phyloP scores from a whole-genome alignment of 768 basidiomycete species.

The Termitomyces sp. region DNA sequence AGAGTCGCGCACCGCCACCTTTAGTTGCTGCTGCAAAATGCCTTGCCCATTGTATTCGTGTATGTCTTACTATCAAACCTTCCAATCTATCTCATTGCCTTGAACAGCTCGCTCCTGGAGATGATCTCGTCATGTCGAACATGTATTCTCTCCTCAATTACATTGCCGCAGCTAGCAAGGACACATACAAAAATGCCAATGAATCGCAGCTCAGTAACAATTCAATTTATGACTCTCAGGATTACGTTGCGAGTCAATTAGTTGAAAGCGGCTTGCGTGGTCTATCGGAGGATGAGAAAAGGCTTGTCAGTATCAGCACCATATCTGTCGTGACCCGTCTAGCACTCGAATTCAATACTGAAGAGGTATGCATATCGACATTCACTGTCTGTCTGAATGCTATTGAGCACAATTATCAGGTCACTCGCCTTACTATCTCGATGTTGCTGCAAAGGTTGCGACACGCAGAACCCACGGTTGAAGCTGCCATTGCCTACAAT shows the following conservation, averaged over 20 bases:
- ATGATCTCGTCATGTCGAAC: conserved; percentile 89
- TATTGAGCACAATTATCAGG: conserved; percentile 32
- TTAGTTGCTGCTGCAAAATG: conserved; percentile 86
- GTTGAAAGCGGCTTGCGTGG: conserved; percentile 63
- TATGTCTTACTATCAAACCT: conserved; percentile 25
- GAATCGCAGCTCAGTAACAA: conserved; percentile 39
- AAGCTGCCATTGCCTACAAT: conserved; percentile 89
- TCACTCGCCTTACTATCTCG: conserved; percentile 83
- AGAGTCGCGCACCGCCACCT: conserved; percentile 72
- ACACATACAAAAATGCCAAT: conserved; percentile 52
- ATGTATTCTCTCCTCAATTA: conserved; percentile 96
- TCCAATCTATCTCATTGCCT: conserved; percentile 1
- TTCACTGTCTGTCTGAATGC: background rate
- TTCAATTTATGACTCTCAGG: conserved; percentile 38
- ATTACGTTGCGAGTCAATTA: conserved; percentile 50
- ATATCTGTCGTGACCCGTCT: conserved; percentile 88
- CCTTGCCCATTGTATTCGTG: conserved; percentile 85
- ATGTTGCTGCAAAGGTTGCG: conserved; percentile 89
- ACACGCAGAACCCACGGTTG: conserved; percentile 81
- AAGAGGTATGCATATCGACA: conserved; percentile 54
- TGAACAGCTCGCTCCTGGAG: conserved; percentile 72
- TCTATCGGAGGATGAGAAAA: conserved; percentile 79
- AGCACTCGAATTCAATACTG: conserved; percentile 80
- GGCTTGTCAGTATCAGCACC: conserved; percentile 83
- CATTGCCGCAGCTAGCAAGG: conserved; percentile 81